Evolutionary conservation across 495 filamentous ascomycete species (phyloP), one percentile per base, ranked within the genome.

Genomic region (Recurvomyces mirabilis): DNA sequence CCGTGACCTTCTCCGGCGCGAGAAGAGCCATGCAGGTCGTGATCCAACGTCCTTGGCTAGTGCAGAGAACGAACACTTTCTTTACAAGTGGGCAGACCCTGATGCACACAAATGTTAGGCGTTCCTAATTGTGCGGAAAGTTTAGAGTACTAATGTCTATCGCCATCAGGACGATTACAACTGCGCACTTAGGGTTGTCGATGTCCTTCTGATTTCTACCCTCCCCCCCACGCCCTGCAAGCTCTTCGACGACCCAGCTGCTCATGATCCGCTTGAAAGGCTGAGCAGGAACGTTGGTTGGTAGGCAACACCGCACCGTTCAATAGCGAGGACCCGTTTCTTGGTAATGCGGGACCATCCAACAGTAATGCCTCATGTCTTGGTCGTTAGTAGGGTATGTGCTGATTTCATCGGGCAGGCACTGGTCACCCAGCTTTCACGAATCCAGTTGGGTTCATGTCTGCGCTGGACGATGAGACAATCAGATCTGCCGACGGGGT

Each of bases 11-110:
- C 13, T 78, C 71, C 0, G 77, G 77, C 6, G 67, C 66, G 32
- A 79, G 46, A 23, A 81, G 41, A 0, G 73, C 75, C 76, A 81
- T 81, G 29, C 70, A 54, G 5, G 66, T 62, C 0, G 68, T 69
- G 10, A 81, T 69, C 73, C 72, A 81, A 0, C 74, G 75, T 1
- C 78, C 78, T 53, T 81, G 77, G 47, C 71, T 75, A 0, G 74
- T 78, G 4, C 78, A 75, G 5, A 80, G 53, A 0, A 66, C 66
- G 46, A 75, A 79, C 7, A 70, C 73, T 53, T 72, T 70, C n/a
- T n/a, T n/a, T n/a, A n/a, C n/a, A n/a, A n/a, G n/a, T n/a, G n/a
- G n/a, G n/a, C n/a, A n/a, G n/a, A n/a, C n/a, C n/a, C n/a, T n/a
- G n/a, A n/a, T n/a, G n/a, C n/a, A n/a, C n/a, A n/a, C n/a, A n/a